Base-by-base conservation (phyloP, 805 yeast genomes). In the Jamesozyma hellenica region DNA sequence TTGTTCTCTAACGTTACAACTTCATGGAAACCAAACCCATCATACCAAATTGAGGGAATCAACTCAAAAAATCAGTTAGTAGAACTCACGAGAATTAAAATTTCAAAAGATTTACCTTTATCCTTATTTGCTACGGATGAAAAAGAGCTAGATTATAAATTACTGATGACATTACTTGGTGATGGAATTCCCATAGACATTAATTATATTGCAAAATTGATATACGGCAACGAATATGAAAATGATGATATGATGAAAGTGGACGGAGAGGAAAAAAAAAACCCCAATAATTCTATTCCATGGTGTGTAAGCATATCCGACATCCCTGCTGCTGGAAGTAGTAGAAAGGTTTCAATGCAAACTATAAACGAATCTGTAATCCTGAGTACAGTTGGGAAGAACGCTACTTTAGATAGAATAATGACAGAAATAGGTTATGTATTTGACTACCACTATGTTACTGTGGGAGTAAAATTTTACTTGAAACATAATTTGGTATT, bases 281-380 rank as follows among this genome's bases (percentile, higher is more conserved):
- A 19, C 2, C 12, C 27, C 4, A 28, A 33, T 16, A 26, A 29
- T 12, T 19, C 17, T 3, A n/a, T 29, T 3, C 34, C 53, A 6
- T 82, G 88, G 90, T 70, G 79, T 1, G 51, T 82, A 7, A 82
- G 75, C 48, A 66, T 77, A 19, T 65, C 75, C 4, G 94, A 83
- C 58, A 79, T 83, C 11, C 92, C 92, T 2, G 74, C 79, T 6
- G 88, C 85, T 9, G 90, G 90, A 3, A 72, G 68, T 61, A 52
- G 46, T 31, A 70, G 73, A 51, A 71, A 72, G 56, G 79, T 72
- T 40, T 71, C 70, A 18, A 75, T 72, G 43, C 94, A 86, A 55
- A 72, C 83, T 14, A 70, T 84, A 11, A 68, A 79, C 44, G 86
- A 80, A 52, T 58, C 74, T 13, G 50, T 55, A 13, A 46, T 73